Base-by-base conservation (phyloP, 805 yeast genomes). In the Monosporozyma unispora region DNA sequence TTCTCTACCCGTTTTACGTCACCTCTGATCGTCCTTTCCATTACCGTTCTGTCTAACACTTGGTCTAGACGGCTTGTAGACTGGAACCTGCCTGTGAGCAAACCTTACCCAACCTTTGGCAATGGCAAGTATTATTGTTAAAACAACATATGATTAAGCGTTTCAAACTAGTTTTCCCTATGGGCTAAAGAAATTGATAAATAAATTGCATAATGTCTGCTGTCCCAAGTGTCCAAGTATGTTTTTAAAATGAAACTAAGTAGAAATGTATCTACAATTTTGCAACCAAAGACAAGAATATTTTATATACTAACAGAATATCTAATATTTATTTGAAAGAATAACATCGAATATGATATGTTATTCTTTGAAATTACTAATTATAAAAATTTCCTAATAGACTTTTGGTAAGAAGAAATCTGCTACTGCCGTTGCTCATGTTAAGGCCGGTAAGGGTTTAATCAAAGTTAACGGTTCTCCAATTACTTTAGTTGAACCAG, bases 371-470 rank as follows among this genome's bases (percentile, higher is more conserved):
- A 8, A 25, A 8, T 25, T 25, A 25, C 4, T 12, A 4, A 31
- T 31, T 12, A 12, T 14, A 7, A 31, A 7, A 4, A 12, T 35
- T 48, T 44, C 38, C 21, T 64, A 65, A 48, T 75, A 90, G 96
- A 93, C 98, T 77, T 93, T 93, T 79, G 99, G 99, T 80, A 93
- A 91, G 83, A 93, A 93, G 91, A 93, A 86, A 82, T 86, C 96
- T 74, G 99, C 99, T 71, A 93, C 99, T 70, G 99, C 99, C 72
- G 99, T 93, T 74, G 99, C 99, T 78, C 96, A 89, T 80, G 96
- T 91, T 70, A 89, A 89, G 82, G 90, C 93, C 78, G 99, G 99
- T 79, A 87, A 85, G 79, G 99, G 99, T 80, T 86, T 93, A 75
- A 84, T 93, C 81, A 93, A 93, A 83, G 95, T 93, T 68, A 93